Conservation (phyloP, 768 basidiomycete species). For the Favolaschia claudopus region DNA sequence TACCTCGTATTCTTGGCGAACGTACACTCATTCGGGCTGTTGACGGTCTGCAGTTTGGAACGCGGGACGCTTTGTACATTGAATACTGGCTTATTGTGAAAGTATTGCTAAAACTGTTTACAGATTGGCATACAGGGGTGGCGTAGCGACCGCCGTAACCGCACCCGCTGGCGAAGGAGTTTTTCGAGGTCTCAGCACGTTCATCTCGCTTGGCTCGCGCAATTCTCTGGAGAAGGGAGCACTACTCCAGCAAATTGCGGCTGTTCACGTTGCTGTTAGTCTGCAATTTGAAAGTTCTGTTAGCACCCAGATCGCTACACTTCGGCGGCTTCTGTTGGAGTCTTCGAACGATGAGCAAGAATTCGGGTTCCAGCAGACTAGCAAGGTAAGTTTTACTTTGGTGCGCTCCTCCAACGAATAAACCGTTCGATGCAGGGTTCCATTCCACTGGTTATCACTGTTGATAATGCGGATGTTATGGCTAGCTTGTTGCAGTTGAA, state of each 20-base stretch:
- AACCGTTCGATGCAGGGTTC: constrained; percentile 48
- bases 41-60: constrained; percentile 76
- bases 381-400: constrained; percentile 44
- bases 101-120: constrained; percentile 6
- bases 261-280: constrained; percentile 67
- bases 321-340: constrained; percentile 59
- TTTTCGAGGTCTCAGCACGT: constrained; percentile 63
- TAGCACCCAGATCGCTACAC: constrained; percentile 71
- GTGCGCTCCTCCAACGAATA: neutral
- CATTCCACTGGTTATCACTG: constrained; percentile 66
- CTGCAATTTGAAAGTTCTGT: constrained; percentile 53
- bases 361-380: constrained; percentile 50
- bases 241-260: constrained; percentile 63
- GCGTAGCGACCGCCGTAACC: constrained; percentile 69
- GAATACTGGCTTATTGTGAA: neutral
- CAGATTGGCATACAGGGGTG: constrained; percentile 69
- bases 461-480: constrained; percentile 74
- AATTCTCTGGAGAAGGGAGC: constrained; percentile 66
- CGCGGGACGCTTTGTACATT: constrained; percentile 59
- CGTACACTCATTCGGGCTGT: constrained; percentile 59
- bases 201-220: constrained; percentile 62
- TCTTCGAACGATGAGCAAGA: constrained; percentile 48
- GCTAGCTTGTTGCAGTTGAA: constrained; percentile 71
- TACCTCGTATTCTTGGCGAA: constrained; percentile 53
- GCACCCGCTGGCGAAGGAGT: constrained; percentile 59